Evolutionary conservation across 2,329 filamentous ascomycete genomes (phyloP), one percentile per base, ranked within the genome.

Genomic region (Colletotrichum somersetense): DNA sequence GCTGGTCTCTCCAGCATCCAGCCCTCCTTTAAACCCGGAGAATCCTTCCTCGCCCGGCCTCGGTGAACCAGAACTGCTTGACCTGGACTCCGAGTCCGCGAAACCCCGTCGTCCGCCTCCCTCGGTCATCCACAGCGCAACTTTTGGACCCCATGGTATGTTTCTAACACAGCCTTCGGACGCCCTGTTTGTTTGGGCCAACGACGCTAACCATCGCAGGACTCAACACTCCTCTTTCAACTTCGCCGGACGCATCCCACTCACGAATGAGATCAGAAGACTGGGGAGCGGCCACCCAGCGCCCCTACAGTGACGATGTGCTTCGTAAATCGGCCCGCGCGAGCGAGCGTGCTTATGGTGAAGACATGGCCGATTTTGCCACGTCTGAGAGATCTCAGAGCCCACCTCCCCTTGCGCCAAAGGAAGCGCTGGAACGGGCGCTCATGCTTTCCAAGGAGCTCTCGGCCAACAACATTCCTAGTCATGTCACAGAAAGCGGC

Each of bases 381-480:
- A 73, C 78, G 46, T 88, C 88, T 1, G 87, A 89, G 57, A 82
- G 93, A 70, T 93, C 95, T 0, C 86, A 88, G n/a, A 97, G 93
- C 76, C 94, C 94, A 0, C 93, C 94, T 7, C 91, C 91, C 1
- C 78, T 95, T 23, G 89, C 91, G 0, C 88, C 90, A 0, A 87
- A 88, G 59, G 93, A 97, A 79, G 96, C 95, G 10, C 88, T 97
- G 70, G 91, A 94, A 73, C 91, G 96, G 75, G 96, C 96, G 10
- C 90, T 93, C 78, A 91, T 92, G 38, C 86, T 99, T 14, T 97
- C 96, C 12, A 93, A 94, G 79, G 95, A 95, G 80, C 88, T 99
- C 3, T 93, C 93, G 57, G 92, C 91, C 3, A 96, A 93, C 59
- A 98, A 98, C 78, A 98, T 99, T 71, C 94, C 95, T 7, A 96